Conservation (phyloP, 192 early-diverging fungal genomes). For the Pecoramyces ruminantium region DNA sequence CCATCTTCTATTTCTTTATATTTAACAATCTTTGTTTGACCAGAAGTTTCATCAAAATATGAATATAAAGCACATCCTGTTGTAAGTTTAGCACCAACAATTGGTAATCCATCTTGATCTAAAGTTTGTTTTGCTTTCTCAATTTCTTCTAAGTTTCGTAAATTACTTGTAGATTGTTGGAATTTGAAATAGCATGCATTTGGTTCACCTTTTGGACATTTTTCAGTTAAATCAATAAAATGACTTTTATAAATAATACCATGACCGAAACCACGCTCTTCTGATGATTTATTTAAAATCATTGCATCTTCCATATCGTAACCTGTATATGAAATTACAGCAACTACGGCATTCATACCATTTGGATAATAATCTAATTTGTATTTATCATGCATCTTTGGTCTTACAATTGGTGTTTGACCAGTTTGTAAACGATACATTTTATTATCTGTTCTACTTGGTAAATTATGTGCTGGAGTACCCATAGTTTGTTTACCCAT, state of each 20-base stretch:
- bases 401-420: constrained; percentile 89
- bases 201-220: constrained; percentile 53
- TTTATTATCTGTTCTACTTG: constrained; percentile 92
- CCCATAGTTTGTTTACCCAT: constrained; percentile 99
- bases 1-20: constrained; percentile 87
- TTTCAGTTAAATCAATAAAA: constrained; percentile 64
- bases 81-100: constrained; percentile 53
- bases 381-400: constrained; percentile 66
- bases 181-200: constrained; percentile 66
- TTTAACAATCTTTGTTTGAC: constrained; percentile 48
- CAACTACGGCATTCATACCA: constrained; percentile 91
- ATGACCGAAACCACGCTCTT: constrained; percentile 94
- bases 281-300: constrained; percentile 83
- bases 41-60: constrained; percentile 65
- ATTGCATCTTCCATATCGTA: constrained; percentile 99
- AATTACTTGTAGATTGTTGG: constrained; percentile 1
- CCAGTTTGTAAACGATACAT: constrained; percentile 92
- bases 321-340: constrained; percentile 94
- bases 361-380: constrained; percentile 89
- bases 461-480: constrained; percentile 72
- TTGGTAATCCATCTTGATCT: constrained; percentile 78
- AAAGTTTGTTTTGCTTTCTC: constrained; percentile 41
- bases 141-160: constrained; percentile 8
- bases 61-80: constrained; percentile 76
- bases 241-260: constrained; percentile 92